Evolutionary conservation across 345 rosid species (phyloP).

Genomic region (Rhodomyrtus tomentosa): DNA sequence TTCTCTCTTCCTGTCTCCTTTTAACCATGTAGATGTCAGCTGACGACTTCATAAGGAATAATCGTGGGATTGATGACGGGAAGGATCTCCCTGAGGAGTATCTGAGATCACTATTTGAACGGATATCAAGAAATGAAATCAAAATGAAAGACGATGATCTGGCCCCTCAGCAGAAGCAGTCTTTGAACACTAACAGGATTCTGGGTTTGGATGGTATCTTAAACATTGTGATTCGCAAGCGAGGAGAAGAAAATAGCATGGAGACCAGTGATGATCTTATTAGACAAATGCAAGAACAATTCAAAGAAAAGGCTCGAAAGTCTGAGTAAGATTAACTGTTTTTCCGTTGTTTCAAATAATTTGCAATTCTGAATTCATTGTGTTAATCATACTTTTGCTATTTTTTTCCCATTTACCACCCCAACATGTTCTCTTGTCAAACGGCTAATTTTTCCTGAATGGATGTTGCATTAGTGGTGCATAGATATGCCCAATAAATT

Average conservation of each 20-base stretch:
- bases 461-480: neutral
- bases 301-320: conserved; percentile 95
- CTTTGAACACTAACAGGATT: conserved; percentile 64
- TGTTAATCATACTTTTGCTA: neutral
- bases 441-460: neutral
- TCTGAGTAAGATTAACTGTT: conserved; percentile 63
- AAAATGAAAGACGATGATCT: conserved; percentile 94
- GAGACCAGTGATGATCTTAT: conserved; percentile 96
- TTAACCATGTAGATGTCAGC: conserved; percentile 80
- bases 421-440: neutral
- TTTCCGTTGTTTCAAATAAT: neutral
- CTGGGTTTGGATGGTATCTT: conserved; percentile 86
- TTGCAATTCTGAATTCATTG: neutral
- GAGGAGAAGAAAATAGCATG: conserved; percentile 65
- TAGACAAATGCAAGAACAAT: conserved; percentile 96
- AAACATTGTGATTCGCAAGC: conserved; percentile 94
- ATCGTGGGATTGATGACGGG: conserved; percentile 98
- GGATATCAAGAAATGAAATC: conserved; percentile 93
- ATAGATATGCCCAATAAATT: neutral
- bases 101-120: conserved; percentile 77
- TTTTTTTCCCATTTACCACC: neutral
- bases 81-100: conserved; percentile 91
- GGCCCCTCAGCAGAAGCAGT: conserved; percentile 71
- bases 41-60: conserved; percentile 93
- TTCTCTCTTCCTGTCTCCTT: conserved; percentile 1